Base-by-base conservation (phyloP, 345 rosid species). In the Atalantia buxifolia region DNA sequence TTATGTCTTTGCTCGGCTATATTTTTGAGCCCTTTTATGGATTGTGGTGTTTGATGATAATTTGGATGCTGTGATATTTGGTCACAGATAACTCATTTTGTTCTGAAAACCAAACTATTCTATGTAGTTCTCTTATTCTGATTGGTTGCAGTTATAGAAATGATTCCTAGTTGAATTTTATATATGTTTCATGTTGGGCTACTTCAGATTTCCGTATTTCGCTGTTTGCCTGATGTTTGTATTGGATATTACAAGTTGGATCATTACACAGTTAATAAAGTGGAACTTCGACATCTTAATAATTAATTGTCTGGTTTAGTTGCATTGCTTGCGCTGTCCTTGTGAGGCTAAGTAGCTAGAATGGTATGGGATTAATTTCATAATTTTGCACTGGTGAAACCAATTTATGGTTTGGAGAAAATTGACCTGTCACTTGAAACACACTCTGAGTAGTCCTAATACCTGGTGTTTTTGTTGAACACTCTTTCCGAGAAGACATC, bases 1-100 rank as follows among this genome's bases (percentile, higher is more conserved):
- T 48, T 3, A 18, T 40, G 59, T 40, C 42, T 83, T 83, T 84
- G 75, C 31, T 53, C 74, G 81, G 76, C 79, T 31, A 61, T 78
- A 38, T 27, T 84, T 74, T 83, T 82, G 40, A 71, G 80, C 85
- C 86, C 71, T 36, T 6, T 63, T 77, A 80, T 42, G 77, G 79
- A 73, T 70, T 38, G 38, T 27, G 75, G 66, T 76, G 66, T 76
- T 75, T 60, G 31, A 73, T 66, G 33, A 66, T 75, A 22, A 48
- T 71, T 65, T 70, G 79, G 77, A 66, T 80, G 78, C 76, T 81
- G 78, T 79, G 83, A 53, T 73, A 69, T 74, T 83, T 74, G 71
- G n/a, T 71, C 76, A 83, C 62, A 55, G 77, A 76, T 76, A 56
- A 57, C 79, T 40, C 50, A 28, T 59, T 53, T 69, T 40, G 31